A percentile compares a stretch with the other conserved stretches of the same genome.
These are phyloP conservation scores for Diplogelasinospora grovesii DNA, from an alignment of 495 filamentous ascomycete species.

Conservation along the genomic window DNA sequence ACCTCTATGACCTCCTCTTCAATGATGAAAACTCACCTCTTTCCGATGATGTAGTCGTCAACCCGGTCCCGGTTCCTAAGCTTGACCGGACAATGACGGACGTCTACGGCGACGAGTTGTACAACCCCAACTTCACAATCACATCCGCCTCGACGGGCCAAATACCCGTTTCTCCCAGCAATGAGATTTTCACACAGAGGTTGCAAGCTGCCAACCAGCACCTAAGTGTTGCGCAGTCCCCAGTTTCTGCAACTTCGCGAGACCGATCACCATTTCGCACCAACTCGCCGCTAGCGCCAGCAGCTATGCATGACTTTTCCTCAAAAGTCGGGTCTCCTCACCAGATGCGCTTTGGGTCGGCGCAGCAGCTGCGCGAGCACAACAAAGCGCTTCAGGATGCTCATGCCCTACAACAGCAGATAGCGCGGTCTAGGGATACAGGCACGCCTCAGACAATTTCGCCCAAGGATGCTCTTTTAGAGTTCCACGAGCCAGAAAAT, in stretches of 20 bases:
- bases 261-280: slow-evolving; percentile 80
- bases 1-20: slow-evolving; percentile 45
- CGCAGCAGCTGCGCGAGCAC: slow-evolving; percentile 53
- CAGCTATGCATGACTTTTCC: slow-evolving; percentile 37
- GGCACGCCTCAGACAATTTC: slow-evolving; percentile 82
- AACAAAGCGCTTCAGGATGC: slow-evolving; percentile 54
- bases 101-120: slow-evolving; percentile 77
- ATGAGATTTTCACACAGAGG: slow-evolving; percentile 64
- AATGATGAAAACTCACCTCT: slow-evolving; percentile 33
- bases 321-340: slow-evolving; percentile 24
- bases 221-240: slow-evolving; percentile 46
- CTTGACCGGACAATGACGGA: slow-evolving; percentile 82
- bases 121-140: slow-evolving; percentile 57
- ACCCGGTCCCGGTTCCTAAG: slow-evolving; percentile 65
- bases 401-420: slow-evolving; percentile 44
- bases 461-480: slow-evolving; percentile 85
- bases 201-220: slow-evolving; percentile 74
- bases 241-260: slow-evolving; percentile 45
- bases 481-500: slow-evolving; percentile 69
- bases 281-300: slow-evolving; percentile 59
- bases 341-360: slow-evolving; percentile 46
- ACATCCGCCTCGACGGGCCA: slow-evolving; percentile 43
- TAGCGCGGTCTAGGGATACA: slow-evolving; percentile 36
- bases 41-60: slow-evolving; percentile 41
- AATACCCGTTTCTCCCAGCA: slow-evolving; percentile 47